Conservation (phyloP, 352 stramenopile genomes). For the Pythium utonaiense region DNA sequence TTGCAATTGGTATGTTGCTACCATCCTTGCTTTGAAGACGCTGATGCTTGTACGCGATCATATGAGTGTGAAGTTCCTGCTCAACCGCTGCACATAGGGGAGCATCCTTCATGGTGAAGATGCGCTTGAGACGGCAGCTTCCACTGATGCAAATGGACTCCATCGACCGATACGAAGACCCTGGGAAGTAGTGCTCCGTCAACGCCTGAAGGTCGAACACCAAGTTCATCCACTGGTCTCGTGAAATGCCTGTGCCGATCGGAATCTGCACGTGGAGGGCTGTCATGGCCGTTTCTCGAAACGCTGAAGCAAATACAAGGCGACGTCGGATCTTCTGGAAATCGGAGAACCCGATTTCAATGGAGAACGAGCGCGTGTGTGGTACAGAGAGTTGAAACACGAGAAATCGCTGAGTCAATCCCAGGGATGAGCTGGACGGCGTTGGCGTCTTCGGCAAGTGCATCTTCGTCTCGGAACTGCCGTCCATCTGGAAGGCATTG, state of each 20-base stretch:
- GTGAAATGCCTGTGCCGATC: constrained; percentile 34
- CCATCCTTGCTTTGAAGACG: constrained; percentile 12
- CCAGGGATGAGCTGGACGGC: constrained; percentile 31
- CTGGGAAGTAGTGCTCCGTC: constrained; percentile 51
- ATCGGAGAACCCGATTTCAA: constrained; percentile 81
- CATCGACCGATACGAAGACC: constrained; percentile 61
- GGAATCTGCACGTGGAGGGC: constrained; percentile 70
- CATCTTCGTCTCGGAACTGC: constrained; percentile 75
- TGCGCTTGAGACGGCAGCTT: constrained; percentile 67
- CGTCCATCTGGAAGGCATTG: constrained; percentile 77
- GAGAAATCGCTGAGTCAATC: constrained; percentile 71
- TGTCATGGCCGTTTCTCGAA: constrained; percentile 59
- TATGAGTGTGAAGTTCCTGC: neutral
- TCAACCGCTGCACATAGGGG: constrained; percentile 24
- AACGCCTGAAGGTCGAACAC: constrained; percentile 71
- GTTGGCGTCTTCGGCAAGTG: constrained; percentile 62
- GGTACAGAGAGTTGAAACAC: constrained; percentile 65
- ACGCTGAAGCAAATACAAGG: constrained; percentile 75
- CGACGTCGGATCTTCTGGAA: constrained; percentile 67
- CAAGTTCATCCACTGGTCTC: constrained; percentile 78
- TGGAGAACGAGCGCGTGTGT: constrained; percentile 56
- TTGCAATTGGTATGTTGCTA: constrained; percentile 2
- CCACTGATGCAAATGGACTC: constrained; percentile 74
- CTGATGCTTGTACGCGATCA: constrained; percentile 11
- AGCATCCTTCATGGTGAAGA: constrained; percentile 87